A percentile compares a stretch with the other conserved stretches of the same genome.
Evolutionary conservation across 768 basidiomycete genomes (phyloP).

Genomic region (Tricholoma sp.): DNA sequence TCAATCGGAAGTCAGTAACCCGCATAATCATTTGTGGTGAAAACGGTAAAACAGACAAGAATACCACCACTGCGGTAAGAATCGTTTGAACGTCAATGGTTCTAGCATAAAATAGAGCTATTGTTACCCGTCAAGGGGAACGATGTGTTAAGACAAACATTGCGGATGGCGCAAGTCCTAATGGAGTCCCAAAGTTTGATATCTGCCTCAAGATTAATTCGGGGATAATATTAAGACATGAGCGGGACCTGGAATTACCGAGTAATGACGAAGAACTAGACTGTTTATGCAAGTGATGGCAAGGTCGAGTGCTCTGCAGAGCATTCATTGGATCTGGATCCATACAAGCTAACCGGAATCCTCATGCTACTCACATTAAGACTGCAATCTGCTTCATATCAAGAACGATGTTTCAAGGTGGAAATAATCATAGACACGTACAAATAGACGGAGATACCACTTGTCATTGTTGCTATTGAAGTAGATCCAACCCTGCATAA

Average conservation of each 20-base stretch:
- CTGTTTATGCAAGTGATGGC: not conserved
- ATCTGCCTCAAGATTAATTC: not conserved
- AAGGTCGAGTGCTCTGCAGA: not conserved
- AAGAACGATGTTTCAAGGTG: not conserved
- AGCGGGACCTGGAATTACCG: not conserved
- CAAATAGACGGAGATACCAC: not conserved
- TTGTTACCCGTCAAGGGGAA: not conserved
- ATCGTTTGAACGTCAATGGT: not conserved
- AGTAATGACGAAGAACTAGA: not conserved
- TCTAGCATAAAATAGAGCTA: not conserved
- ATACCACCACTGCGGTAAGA: not conserved
- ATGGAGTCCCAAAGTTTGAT: not conserved
- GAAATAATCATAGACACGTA: not conserved
- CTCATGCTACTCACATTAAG: not conserved
- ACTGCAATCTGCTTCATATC: not conserved
- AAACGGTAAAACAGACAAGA: not conserved
- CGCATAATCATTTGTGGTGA: not conserved
- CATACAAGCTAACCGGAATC: too few relatives aligned
- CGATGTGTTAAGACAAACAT: not conserved
- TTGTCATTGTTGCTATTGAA: not conserved
- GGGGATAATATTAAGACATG: too few relatives aligned
- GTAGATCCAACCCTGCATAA: not conserved
- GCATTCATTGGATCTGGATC: not conserved
- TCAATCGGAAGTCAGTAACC: not conserved
- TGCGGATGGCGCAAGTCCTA: not conserved